Evolutionary conservation across 208 protist species (phyloP).

Genomic region (Tetramitus jugosus): DNA sequence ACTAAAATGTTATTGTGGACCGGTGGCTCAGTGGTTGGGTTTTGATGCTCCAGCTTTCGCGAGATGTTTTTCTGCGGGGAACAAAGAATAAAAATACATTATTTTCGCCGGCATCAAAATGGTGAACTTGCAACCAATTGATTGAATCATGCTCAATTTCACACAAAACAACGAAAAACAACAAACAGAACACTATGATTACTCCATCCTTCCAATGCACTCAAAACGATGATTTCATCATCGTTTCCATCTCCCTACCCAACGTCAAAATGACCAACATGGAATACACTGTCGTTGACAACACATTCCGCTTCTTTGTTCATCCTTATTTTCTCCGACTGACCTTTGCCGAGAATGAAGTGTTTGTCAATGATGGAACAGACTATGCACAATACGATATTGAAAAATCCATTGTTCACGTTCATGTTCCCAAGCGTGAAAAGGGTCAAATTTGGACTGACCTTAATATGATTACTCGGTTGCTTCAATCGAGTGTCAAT

Average conservation of each 20-base stretch:
- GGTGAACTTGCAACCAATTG: too few species aligned
- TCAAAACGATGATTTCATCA: slow-evolving; percentile 66
- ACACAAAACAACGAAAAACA: too few species aligned
- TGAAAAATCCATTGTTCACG: slow-evolving; percentile 54
- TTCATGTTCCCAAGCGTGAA: slow-evolving; percentile 67
- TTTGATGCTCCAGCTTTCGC: too few species aligned
- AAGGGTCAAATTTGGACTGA: slow-evolving; percentile 55
- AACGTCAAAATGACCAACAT: slow-evolving; percentile 61
- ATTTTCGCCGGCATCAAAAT: too few species aligned
- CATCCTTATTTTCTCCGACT: slow-evolving; percentile 74
- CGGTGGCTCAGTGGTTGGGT: too few species aligned
- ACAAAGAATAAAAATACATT: too few species aligned
- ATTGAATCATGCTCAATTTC: too few species aligned
- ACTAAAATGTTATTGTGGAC: too few species aligned
- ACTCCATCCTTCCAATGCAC: slow-evolving; percentile 64
- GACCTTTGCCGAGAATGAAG: slow-evolving; percentile 60
- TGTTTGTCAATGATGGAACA: slow-evolving; percentile 56
- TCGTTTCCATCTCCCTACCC: slow-evolving; percentile 57
- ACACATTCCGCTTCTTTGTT: slow-evolving; percentile 68
- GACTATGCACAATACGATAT: slow-evolving; percentile 52
- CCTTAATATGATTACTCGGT: slow-evolving; percentile 67
- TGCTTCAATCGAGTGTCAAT: slow-evolving; percentile 48
- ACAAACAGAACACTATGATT: too few species aligned
- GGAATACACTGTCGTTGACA: slow-evolving; percentile 61
- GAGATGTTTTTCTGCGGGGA: too few species aligned